A percentile compares a stretch with the other conserved stretches of the same genome.
Conservation (phyloP, 2,329 filamentous ascomycete genomes). For the Epichloe scottii region DNA sequence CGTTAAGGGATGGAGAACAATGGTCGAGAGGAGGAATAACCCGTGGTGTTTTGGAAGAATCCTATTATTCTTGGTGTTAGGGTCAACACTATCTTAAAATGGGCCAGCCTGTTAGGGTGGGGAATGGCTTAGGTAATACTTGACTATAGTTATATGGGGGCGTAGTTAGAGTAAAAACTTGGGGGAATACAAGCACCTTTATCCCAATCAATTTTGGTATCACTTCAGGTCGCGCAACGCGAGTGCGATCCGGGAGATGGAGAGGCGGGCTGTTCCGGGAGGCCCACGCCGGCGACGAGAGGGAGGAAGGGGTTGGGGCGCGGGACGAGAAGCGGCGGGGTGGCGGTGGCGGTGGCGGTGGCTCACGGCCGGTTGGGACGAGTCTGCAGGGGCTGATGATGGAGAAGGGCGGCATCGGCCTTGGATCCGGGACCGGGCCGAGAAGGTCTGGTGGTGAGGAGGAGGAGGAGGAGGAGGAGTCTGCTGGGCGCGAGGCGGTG, state of each 20-base stretch:
- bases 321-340: slow-evolving; percentile 15
- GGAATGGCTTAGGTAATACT: too few relatives aligned
- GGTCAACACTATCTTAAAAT: too few relatives aligned
- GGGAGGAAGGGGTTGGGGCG: slow-evolving; percentile 11
- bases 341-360: not conserved
- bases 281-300: slow-evolving; percentile 15
- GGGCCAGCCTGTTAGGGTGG: too few relatives aligned
- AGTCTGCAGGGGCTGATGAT: slow-evolving; percentile 32
- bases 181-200: too few relatives aligned
- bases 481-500: not conserved
- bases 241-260: slow-evolving; percentile 35
- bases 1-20: too few relatives aligned
- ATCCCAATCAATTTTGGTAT: too few relatives aligned
- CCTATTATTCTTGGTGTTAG: too few relatives aligned
- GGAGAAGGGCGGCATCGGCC: slow-evolving; percentile 20
- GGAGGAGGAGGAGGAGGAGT: not conserved
- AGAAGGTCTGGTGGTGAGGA: not conserved
- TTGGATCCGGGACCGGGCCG: slow-evolving; percentile 9
- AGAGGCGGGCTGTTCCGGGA: slow-evolving; percentile 36
- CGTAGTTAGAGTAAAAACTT: too few relatives aligned
- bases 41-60: too few relatives aligned
- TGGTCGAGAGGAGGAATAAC: too few relatives aligned
- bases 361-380: slow-evolving; percentile 19
- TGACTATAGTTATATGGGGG: too few relatives aligned
- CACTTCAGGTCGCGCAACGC: slow-evolving; percentile 42